Conservation (phyloP, 108 stramenopile genomes). For the Fragilaria radians region DNA sequence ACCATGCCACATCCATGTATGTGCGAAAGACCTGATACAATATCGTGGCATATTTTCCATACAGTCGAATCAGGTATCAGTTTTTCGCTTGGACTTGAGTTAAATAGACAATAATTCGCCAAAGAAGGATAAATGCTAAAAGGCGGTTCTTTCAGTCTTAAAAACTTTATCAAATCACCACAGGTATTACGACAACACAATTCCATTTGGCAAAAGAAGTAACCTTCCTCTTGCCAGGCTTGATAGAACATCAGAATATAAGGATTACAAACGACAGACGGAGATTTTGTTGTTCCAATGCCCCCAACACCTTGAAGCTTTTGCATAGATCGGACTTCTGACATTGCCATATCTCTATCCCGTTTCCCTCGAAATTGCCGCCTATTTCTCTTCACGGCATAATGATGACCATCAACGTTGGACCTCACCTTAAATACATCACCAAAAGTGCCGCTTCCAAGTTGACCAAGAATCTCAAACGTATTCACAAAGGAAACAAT, state of each 20-base stretch:
- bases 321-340: constrained; percentile 80
- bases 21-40: constrained; percentile 65
- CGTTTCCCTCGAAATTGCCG: constrained; percentile 75
- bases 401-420: constrained; percentile 40
- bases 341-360: constrained; percentile 65
- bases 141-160: constrained; percentile 49
- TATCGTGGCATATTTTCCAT: constrained; percentile 84
- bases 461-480: constrained; percentile 55
- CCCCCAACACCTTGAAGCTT: constrained; percentile 48
- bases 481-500: constrained; percentile 45
- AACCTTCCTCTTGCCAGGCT: constrained; percentile 81
- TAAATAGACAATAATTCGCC: constrained; percentile 9
- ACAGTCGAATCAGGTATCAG: constrained; percentile 57
- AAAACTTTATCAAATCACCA: constrained; percentile 55
- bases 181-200: constrained; percentile 77
- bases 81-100: constrained; percentile 8
- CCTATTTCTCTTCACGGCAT: constrained; percentile 74
- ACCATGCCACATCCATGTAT: constrained; percentile 74
- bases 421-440: constrained; percentile 81
- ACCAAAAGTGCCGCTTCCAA: constrained; percentile 77
- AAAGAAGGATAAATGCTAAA: constrained; percentile 62
- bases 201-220: constrained; percentile 79
- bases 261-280: constrained; percentile 47
- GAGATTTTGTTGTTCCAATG: constrained; percentile 5
- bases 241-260: constrained; percentile 76